Base-by-base conservation (phyloP, 106 monocot species). In the Dendrobium nobile region DNA sequence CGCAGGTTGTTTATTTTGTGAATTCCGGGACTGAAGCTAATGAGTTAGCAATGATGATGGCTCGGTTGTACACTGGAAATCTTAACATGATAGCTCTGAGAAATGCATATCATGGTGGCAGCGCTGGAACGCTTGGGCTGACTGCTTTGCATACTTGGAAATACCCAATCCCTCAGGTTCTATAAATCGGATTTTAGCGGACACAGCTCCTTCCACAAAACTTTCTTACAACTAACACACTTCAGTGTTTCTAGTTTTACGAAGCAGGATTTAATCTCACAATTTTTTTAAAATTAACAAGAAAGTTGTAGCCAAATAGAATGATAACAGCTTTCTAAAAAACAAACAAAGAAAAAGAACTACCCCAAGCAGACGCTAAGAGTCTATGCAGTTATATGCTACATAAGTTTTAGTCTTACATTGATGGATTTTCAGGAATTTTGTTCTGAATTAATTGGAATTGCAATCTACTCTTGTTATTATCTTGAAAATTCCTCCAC, bases 11-110 rank as follows among this genome's bases (percentile, higher is more conserved):
- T 47, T 99, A 99, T 85, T 95, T 99, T 86, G 99, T 99, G n/a
- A 99, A 99, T 87, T 99, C 99, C 80, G 99, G 99, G 40, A 99
- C 99, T 54, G 99, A 99, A 88, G 99, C 99, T 74, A 99, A 99
- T 84, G 99, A 99, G 59, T 82, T 99, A 79, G 99, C 99, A 64
- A 95, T 84, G 83, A 17, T 99, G 85, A 99, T 99, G 99, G 95
- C 99, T 79, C 89, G 95, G 40, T 83, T 99, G 47, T 95, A 99
- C 68, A 91, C 84, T 72, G 93, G 99, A 24, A 99, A 99, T 83
- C 88, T 99, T 20, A 88, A 84, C 73, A 95, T 99, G 99, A 77
- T 99, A 78, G 99, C 99, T 7, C 84, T 99, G 80, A 93, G 99
- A 82, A 99, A 99, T 85, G 91, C 91, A 24, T 99, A 99, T 79